phyloP scores from a whole-genome alignment of 2,329 filamentous ascomycete genomes.

The Magnaporthiopsis incrustans region DNA sequence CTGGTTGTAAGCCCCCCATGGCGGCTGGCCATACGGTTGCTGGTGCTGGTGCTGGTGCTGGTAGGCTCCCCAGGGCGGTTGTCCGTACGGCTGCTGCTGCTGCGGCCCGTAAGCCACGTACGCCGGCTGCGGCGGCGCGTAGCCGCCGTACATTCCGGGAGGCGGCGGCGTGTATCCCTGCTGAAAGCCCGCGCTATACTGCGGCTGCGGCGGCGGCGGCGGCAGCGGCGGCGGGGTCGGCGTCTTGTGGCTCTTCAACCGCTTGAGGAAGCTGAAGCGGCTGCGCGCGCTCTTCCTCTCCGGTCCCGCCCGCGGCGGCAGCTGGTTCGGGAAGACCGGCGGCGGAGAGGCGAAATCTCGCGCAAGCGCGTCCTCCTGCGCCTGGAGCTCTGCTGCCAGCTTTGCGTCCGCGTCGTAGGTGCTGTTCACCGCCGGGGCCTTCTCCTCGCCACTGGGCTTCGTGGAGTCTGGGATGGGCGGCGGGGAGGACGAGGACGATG shows the following conservation, averaged over 20 bases:
- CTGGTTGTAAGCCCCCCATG: too few species aligned
- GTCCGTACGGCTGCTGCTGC: slow-evolving; percentile 19
- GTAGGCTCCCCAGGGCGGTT: slow-evolving; percentile 14
- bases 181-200: slow-evolving; percentile 16
- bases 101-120: slow-evolving; percentile 21
- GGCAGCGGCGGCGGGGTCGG: slow-evolving; percentile 12
- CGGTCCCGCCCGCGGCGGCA: slow-evolving; percentile 30
- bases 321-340: slow-evolving; percentile 28
- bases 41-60: too few species aligned
- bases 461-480: slow-evolving; percentile 1
- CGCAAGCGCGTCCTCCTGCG: slow-evolving; percentile 67
- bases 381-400: slow-evolving; percentile 70
- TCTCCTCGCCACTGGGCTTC: not conserved
- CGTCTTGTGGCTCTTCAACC: slow-evolving; percentile 37
- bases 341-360: slow-evolving; percentile 14
- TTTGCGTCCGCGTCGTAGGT: slow-evolving; percentile 56
- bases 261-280: slow-evolving; percentile 37
- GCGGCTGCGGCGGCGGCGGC: slow-evolving; percentile 16
- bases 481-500: not conserved
- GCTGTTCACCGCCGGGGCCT: not conserved
- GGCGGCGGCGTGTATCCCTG: not conserved
- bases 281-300: slow-evolving; percentile 28
- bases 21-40: too few species aligned
- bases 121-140: not conserved
- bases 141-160: not conserved